Base-by-base conservation (phyloP, 2,329 filamentous ascomycete genomes). In the Pseudocercospora fijiensis region DNA sequence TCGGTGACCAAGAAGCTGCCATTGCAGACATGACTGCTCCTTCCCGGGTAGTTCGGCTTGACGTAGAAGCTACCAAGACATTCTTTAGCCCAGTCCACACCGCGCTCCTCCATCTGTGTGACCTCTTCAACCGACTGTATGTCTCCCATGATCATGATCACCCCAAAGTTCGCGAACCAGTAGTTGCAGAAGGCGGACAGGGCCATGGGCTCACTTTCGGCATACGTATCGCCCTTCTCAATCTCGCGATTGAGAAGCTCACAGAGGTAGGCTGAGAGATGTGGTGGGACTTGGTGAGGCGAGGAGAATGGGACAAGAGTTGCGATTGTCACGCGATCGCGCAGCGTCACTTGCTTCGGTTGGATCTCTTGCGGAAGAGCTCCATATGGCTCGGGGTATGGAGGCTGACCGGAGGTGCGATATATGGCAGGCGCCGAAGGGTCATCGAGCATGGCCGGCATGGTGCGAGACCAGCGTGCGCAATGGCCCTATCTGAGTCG, bases 41-140 rank as follows among this genome's bases (percentile, higher is more conserved):
- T 85, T 55, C 92, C 92, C 0, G 92, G 92, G 76, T 96, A 96
- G 78, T 96, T 96, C 55, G 92, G 92, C 80, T 95, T 93, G 82
- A 96, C 90, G 79, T 95, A 96, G 79, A 96, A 96, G 79, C 91
- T 96, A 62, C 92, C 92, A 49, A 96, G 81, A 72, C 92, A 96
- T 72, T 90, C 84, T 73, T 88, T 88, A 68, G 87, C 85, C 92
- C 92, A 96, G 77, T 94, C 90, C 68, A 74, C 75, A 56, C 78
- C 78, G 4, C 74, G 70, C 24, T 75, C 73, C 58, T 80, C 79
- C 79, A 82, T 81, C 16, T 78, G 74, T 47, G 76, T 74, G 30
- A 83, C 71, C 60, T 80, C 86, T 60, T 86, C 83, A 26, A 85
- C 80, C 62, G 83, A 83, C 58, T 86, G 84, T 62, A 94, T 86